Evolutionary conservation across 495 filamentous ascomycete species (phyloP).

Genomic region (Pseudomonodictys pantanalensis): DNA sequence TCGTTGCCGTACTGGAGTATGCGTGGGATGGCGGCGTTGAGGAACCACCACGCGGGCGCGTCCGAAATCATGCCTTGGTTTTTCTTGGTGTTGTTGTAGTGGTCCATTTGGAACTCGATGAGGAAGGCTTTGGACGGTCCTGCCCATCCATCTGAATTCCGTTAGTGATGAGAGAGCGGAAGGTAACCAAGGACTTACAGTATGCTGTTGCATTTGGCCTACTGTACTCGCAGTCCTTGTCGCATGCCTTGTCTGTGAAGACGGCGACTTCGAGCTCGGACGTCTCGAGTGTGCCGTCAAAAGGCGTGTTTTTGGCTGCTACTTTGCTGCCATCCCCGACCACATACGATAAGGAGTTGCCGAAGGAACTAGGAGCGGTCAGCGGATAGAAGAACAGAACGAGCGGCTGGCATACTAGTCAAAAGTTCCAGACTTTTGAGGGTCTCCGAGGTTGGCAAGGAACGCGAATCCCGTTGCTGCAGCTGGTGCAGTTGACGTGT

Average conservation of each 20-base stretch:
- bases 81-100: slow-evolving; percentile 41
- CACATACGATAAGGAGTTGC: slow-evolving; percentile 61
- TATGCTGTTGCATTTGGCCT: slow-evolving; percentile 58
- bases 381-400: slow-evolving; percentile 1
- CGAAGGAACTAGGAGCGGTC: slow-evolving; percentile 49
- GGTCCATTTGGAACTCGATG: slow-evolving; percentile 67
- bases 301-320: slow-evolving; percentile 38
- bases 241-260: slow-evolving; percentile 57
- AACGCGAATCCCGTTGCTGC: slow-evolving; percentile 59
- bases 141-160: slow-evolving; percentile 58
- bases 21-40: slow-evolving; percentile 66
- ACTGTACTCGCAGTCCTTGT: slow-evolving; percentile 55
- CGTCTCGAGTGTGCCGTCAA: slow-evolving; percentile 17
- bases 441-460: slow-evolving; percentile 61
- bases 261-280: slow-evolving; percentile 60
- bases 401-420: slow-evolving; percentile 49
- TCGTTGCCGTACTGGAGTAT: slow-evolving; percentile 60
- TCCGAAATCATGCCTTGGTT: slow-evolving; percentile 51
- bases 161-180: slow-evolving; percentile 12
- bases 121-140: slow-evolving; percentile 63
- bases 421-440: slow-evolving; percentile 54
- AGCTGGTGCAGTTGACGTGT: slow-evolving; percentile 47
- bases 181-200: slow-evolving; percentile 46
- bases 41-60: slow-evolving; percentile 61
- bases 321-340: slow-evolving; percentile 51